Evolutionary conservation across 2,329 filamentous ascomycete genomes (phyloP).

Genomic region (Sphaerulina vaccinii): DNA sequence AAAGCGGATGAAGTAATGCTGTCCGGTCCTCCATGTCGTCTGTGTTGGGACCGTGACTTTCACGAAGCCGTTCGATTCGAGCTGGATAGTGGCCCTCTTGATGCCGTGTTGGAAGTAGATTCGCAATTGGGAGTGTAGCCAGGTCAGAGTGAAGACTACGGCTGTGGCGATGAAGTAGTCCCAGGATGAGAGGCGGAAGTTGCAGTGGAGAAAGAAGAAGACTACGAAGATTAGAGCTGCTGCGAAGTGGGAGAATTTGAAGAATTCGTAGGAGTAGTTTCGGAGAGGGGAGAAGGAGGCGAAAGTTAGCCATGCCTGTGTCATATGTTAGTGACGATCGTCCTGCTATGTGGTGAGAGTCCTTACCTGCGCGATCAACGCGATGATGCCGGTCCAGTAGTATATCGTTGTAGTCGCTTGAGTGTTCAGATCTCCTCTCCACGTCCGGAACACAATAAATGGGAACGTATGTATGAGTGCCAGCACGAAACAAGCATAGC

Average conservation of each 20-base stretch:
- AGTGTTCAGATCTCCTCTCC: slow-evolving; percentile 49
- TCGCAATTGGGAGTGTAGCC: slow-evolving; percentile 47
- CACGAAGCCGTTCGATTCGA: slow-evolving; percentile 45
- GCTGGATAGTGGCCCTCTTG: slow-evolving; percentile 44
- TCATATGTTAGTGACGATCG: neutral
- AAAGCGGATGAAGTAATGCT: slow-evolving; percentile 58
- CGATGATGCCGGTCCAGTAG: slow-evolving; percentile 58
- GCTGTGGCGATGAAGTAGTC: slow-evolving; percentile 59
- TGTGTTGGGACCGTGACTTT: slow-evolving; percentile 47
- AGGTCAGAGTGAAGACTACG: slow-evolving; percentile 52
- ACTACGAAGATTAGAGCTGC: slow-evolving; percentile 56
- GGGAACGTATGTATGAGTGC: slow-evolving; percentile 61
- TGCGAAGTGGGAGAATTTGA: slow-evolving; percentile 58
- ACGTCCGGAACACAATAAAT: slow-evolving; percentile 55
- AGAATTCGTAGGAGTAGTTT: slow-evolving; percentile 59
- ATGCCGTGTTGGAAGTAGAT: slow-evolving; percentile 54
- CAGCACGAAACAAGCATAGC: slow-evolving; percentile 57
- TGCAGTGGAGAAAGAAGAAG: slow-evolving; percentile 62
- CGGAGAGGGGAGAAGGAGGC: slow-evolving; percentile 54
- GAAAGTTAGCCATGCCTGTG: slow-evolving; percentile 47
- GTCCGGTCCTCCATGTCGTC: slow-evolving; percentile 52
- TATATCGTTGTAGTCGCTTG: slow-evolving; percentile 47
- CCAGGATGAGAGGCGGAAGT: slow-evolving; percentile 56
- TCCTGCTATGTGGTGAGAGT: slow-evolving; percentile 19
- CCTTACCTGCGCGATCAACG: slow-evolving; percentile 53